phyloP scores from a whole-genome alignment of 257 asterid species.

The Prunella vulgaris region DNA sequence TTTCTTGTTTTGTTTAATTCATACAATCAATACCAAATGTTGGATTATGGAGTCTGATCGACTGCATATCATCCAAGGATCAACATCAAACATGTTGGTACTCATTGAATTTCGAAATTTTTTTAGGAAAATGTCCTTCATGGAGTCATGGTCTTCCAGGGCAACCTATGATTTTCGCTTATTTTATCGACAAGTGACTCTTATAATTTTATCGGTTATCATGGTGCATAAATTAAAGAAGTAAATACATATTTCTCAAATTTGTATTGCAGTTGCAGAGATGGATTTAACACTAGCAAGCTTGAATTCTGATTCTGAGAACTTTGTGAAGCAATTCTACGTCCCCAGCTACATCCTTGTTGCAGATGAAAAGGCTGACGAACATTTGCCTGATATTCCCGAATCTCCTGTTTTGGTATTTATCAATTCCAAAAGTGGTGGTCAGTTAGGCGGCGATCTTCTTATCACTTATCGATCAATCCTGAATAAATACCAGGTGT shows the following conservation, averaged over 20 bases:
- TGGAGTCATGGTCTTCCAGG: not conserved
- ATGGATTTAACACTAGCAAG: conserved; percentile 26
- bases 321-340: conserved; percentile 41
- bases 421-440: conserved; percentile 85
- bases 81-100: not conserved
- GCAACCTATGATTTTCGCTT: not conserved
- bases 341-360: conserved; percentile 61
- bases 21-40: not conserved
- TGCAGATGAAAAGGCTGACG: conserved; percentile 32
- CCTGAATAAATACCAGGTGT: conserved; percentile 45
- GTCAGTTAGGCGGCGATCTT: conserved; percentile 90
- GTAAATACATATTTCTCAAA: not conserved
- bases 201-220: too few species aligned
- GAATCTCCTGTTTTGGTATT: conserved; percentile 83
- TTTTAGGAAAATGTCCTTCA: not conserved
- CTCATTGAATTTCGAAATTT: too few species aligned
- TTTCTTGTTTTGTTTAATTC: not conserved
- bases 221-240: too few species aligned
- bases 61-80: too few species aligned
- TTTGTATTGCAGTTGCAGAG: conserved; percentile 22
- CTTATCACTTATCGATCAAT: conserved; percentile 66
- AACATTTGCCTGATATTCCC: conserved; percentile 36
- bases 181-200: too few species aligned
- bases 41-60: too few species aligned
- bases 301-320: conserved; percentile 25